A percentile compares a stretch with the other conserved stretches of the same genome.
Evolutionary conservation across 768 basidiomycete genomes (phyloP).

Genomic region (Auricularia sp.): DNA sequence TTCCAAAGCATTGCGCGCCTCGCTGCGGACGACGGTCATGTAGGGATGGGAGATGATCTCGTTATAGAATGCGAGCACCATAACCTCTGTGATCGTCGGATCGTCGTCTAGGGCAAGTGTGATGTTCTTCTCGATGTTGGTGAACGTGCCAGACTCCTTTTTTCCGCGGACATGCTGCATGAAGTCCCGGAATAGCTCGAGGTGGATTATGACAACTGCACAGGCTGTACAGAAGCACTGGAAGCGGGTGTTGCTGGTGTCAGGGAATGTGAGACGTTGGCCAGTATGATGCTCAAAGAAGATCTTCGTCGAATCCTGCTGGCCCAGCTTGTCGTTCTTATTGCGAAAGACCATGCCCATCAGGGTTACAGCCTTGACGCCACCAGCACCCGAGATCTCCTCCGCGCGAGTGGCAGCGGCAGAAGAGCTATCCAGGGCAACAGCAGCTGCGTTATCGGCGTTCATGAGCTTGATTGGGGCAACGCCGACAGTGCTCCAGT

Average conservation of each 20-base stretch:
- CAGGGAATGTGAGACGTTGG: constrained; percentile 19
- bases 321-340: constrained; percentile 7
- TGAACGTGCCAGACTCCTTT: constrained; percentile 14
- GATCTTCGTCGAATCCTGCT: constrained; percentile 19
- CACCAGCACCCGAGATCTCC: background rate
- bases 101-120: constrained; percentile 2
- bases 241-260: constrained; percentile 29
- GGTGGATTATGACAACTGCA: constrained; percentile 18
- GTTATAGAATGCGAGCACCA: constrained; percentile 11
- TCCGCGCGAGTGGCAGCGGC: background rate
- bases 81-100: constrained; percentile 17
- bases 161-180: constrained; percentile 20
- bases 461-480: background rate
- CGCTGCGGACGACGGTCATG: constrained; percentile 17
- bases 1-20: constrained; percentile 17
- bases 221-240: constrained; percentile 24
- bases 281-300: constrained; percentile 19
- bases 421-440: background rate
- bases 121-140: constrained; percentile 28
- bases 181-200: constrained; percentile 16
- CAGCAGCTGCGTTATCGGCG: background rate
- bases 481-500: background rate
- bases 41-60: constrained; percentile 19
- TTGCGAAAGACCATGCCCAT: background rate
- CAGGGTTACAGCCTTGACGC: background rate